Conservation (phyloP, 1,139 yeast genomes). For the Scheffersomyces insectosa region DNA sequence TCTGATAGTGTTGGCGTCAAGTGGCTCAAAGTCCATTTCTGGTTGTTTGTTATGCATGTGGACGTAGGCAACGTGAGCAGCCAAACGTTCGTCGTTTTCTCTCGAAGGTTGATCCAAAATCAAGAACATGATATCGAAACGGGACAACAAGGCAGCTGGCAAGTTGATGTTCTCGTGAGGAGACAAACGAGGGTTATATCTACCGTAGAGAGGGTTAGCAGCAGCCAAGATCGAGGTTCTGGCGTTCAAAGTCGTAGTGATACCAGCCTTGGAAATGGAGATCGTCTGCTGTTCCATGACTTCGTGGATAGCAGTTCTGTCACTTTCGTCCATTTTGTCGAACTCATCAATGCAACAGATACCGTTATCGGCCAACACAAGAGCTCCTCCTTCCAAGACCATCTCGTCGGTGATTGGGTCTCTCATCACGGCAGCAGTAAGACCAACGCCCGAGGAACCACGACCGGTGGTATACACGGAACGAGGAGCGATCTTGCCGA, state of each 20-base stretch:
- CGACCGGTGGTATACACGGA: conserved; percentile 98
- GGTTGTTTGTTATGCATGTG: conserved; percentile 94
- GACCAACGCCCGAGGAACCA: conserved; percentile 98
- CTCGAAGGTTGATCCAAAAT: conserved; percentile 82
- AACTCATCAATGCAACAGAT: conserved; percentile 98
- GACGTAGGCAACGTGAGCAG: conserved; percentile 91
- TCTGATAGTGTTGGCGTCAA: conserved; percentile 78
- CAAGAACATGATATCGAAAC: conserved; percentile 89
- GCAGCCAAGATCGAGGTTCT: conserved; percentile 96
- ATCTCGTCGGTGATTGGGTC: conserved; percentile 98
- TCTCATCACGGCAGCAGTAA: conserved; percentile 98
- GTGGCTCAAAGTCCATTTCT: conserved; percentile 68
- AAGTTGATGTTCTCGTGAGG: conserved; percentile 95
- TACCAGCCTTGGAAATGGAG: conserved; percentile 96
- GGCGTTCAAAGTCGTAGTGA: conserved; percentile 94
- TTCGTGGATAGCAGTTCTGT: conserved; percentile 97
- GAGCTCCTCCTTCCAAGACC: conserved; percentile 98
- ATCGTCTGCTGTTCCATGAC: conserved; percentile 99
- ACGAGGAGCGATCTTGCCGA: conserved; percentile 91
- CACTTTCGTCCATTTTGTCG: conserved; percentile 97
- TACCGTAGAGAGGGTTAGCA: conserved; percentile 95
- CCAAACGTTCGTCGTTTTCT: conserved; percentile 82
- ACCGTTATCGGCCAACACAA: conserved; percentile 96
- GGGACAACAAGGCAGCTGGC: conserved; percentile 94
- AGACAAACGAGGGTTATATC: conserved; percentile 86